These are phyloP conservation scores for Kluyveromyces siamensis DNA, from an alignment of 805 yeast species.

Conservation along the genomic window DNA sequence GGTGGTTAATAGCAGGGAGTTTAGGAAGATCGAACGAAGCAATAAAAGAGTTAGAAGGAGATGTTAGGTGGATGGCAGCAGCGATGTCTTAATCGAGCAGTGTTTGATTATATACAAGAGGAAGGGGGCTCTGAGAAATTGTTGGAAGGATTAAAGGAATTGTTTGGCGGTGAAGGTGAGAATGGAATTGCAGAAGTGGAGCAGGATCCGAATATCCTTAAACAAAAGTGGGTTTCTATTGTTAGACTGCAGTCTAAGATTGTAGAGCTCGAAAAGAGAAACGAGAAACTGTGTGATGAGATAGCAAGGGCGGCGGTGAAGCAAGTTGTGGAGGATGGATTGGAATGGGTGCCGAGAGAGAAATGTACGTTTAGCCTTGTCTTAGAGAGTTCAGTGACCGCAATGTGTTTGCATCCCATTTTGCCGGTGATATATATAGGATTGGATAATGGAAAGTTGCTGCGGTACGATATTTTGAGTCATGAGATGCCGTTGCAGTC, in stretches of 20 bases:
- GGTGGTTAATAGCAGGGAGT: not conserved
- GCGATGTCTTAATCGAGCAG: not conserved
- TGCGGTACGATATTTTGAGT: constrained; percentile 63
- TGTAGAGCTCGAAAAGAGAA: constrained; percentile 57
- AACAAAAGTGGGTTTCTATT: constrained; percentile 73
- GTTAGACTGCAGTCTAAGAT: constrained; percentile 68
- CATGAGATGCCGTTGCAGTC: constrained; percentile 50
- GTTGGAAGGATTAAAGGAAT: not conserved
- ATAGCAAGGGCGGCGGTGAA: constrained; percentile 21
- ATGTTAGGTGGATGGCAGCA: not conserved
- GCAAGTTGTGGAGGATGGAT: not conserved
- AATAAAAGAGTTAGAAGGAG: too few species aligned
- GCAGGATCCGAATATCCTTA: not conserved
- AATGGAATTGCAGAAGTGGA: not conserved
- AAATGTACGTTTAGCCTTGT: constrained; percentile 31
- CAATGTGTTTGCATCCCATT: constrained; percentile 66
- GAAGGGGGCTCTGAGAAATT: not conserved
- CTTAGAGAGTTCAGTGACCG: constrained; percentile 51
- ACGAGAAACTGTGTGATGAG: constrained; percentile 39
- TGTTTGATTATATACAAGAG: not conserved
- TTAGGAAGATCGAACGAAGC: not conserved
- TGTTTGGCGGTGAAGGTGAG: not conserved
- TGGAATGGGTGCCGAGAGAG: constrained; percentile 55
- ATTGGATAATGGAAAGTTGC: constrained; percentile 61
- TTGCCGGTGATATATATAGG: constrained; percentile 58